Percentiles rank a stretch among this genome's conserved stretches.
Evolutionary conservation across 768 basidiomycete species (phyloP).

Genomic region (Lactarius hatsudake): DNA sequence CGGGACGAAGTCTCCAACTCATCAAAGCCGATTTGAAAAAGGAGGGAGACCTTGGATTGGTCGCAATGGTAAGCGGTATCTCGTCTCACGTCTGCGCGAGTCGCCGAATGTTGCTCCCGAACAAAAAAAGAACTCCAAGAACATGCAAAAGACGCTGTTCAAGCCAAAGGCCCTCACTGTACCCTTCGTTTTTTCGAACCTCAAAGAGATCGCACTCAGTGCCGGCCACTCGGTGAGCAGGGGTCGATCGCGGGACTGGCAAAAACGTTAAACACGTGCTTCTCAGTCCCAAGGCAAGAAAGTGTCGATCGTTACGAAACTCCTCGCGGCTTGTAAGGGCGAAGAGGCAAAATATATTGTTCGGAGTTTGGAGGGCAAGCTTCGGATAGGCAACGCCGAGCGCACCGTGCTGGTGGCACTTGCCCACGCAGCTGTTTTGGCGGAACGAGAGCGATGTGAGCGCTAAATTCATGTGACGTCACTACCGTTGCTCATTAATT

Average conservation of each 20-base stretch:
- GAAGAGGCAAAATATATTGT: slow-evolving; percentile 96
- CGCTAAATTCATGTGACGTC: not conserved
- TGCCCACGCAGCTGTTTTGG: slow-evolving; percentile 85
- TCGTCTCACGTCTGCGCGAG: not conserved
- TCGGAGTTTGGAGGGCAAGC: slow-evolving; percentile 92
- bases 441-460: slow-evolving; percentile 65
- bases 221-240: slow-evolving; percentile 72
- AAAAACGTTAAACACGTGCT: not conserved
- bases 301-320: slow-evolving; percentile 89
- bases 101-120: slow-evolving; percentile 7
- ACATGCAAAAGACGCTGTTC: slow-evolving; percentile 89
- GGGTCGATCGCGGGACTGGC: slow-evolving; percentile 10
- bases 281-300: slow-evolving; percentile 90
- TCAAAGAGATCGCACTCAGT: slow-evolving; percentile 87
- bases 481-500: not conserved
- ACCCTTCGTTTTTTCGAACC: slow-evolving; percentile 81
- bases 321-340: slow-evolving; percentile 89
- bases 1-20: slow-evolving; percentile 77
- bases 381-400: slow-evolving; percentile 96
- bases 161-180: slow-evolving; percentile 91
- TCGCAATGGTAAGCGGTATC: slow-evolving; percentile 74
- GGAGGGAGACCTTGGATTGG: slow-evolving; percentile 92
- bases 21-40: slow-evolving; percentile 92
- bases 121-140: slow-evolving; percentile 83
- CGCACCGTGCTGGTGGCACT: slow-evolving; percentile 93